phyloP scores from a whole-genome alignment of 768 basidiomycete species.

The Pholiota conissans region DNA sequence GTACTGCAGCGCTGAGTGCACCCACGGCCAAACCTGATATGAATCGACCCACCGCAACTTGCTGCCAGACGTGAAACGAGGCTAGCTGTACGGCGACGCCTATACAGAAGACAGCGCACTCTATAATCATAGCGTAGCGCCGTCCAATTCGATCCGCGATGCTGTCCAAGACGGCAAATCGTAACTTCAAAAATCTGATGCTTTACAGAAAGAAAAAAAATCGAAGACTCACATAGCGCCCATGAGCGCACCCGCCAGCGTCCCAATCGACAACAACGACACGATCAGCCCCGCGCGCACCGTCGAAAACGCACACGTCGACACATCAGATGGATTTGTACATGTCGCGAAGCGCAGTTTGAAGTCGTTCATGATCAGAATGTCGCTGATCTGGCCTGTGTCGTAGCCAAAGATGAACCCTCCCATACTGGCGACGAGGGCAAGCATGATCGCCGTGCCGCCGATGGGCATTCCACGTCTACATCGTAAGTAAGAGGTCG shows the following conservation, averaged over 20 bases:
- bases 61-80: conserved; percentile 55
- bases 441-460: conserved; percentile 61
- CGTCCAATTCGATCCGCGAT: conserved; percentile 67
- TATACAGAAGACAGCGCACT: conserved; percentile 56
- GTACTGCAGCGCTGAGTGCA: conserved; percentile 65
- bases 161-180: conserved; percentile 23
- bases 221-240: conserved; percentile 54
- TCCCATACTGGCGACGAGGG: conserved; percentile 69
- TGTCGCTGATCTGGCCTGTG: conserved; percentile 78
- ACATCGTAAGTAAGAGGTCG: background rate
- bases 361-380: conserved; percentile 73
- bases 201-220: too few relatives aligned
- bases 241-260: conserved; percentile 58
- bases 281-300: conserved; percentile 70
- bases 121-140: conserved; percentile 62
- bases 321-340: conserved; percentile 32
- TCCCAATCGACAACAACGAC: conserved; percentile 69
- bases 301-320: conserved; percentile 51
- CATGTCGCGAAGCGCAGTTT: conserved; percentile 61
- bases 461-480: conserved; percentile 66
- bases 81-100: conserved; percentile 64
- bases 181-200: conserved; percentile 3
- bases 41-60: conserved; percentile 66
- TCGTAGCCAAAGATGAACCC: conserved; percentile 72
- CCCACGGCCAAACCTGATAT: conserved; percentile 71